phyloP scores from a whole-genome alignment of 306 rosid species.

The Arachis hypogaea region DNA sequence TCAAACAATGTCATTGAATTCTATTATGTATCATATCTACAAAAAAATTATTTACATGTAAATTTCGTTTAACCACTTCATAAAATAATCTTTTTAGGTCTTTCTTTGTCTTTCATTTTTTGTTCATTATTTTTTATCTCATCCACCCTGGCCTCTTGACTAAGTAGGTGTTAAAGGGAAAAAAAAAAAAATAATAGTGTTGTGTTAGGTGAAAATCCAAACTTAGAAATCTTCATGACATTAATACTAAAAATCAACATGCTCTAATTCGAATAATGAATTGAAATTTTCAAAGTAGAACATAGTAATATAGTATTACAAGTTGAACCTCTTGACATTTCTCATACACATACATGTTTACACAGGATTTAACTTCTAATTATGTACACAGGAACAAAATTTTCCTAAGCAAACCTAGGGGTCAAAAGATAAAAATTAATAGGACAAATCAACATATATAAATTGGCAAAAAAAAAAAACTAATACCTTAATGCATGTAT shows the following conservation, averaged over 20 bases:
- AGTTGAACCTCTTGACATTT: conserved; percentile 18
- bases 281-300: conserved; percentile 21
- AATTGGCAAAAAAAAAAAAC: conserved; percentile 1
- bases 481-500: neutral
- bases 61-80: too few relatives aligned
- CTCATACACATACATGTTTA: conserved; percentile 22
- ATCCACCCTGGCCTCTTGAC: too few relatives aligned
- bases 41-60: too few relatives aligned
- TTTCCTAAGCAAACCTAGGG: conserved; percentile 19
- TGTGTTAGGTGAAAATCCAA: conserved; percentile 46
- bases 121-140: too few relatives aligned
- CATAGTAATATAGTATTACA: neutral
- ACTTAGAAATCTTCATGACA: conserved; percentile 37
- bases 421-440: neutral
- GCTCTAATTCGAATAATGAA: neutral
- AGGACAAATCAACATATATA: neutral
- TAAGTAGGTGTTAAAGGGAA: too few relatives aligned
- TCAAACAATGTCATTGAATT: too few relatives aligned
- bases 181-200: conserved; percentile 32
- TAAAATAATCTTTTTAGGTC: too few relatives aligned
- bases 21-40: too few relatives aligned
- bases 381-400: conserved; percentile 12
- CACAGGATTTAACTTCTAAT: conserved; percentile 5
- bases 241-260: conserved; percentile 34
- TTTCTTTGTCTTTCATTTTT: too few relatives aligned